A percentile compares a stretch with the other conserved stretches of the same genome.
Conservation (phyloP, 176 grass and related monocot species). For the Raddia distichophylla region DNA sequence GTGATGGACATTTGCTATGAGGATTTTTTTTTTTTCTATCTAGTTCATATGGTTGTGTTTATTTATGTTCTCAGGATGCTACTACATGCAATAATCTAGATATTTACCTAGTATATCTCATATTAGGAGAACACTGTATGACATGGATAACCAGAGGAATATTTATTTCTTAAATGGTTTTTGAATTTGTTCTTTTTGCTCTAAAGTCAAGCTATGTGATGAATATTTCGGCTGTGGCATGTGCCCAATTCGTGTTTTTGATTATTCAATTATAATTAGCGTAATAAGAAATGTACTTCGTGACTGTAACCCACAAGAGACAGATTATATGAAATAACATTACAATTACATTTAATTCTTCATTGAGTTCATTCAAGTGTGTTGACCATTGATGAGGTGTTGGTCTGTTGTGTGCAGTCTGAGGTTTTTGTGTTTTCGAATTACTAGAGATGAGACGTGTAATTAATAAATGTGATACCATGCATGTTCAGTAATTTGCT, state of each 20-base stretch:
- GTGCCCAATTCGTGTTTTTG: too few species aligned
- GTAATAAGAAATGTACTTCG: neutral
- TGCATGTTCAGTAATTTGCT: neutral
- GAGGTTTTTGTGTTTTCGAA: neutral
- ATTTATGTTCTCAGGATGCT: neutral
- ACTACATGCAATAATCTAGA: neutral
- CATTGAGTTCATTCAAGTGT: neutral
- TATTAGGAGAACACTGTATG: neutral
- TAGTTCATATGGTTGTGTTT: neutral
- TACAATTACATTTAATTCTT: neutral
- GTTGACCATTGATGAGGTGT: neutral
- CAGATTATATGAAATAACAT: neutral
- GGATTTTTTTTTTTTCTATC: neutral
- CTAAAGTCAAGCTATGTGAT: slow-evolving; percentile 9
- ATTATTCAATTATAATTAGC: neutral
- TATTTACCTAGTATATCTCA: neutral
- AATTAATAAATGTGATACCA: neutral
- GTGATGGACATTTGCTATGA: neutral
- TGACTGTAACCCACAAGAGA: neutral
- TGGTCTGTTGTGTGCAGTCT: neutral
- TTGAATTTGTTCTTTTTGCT: neutral
- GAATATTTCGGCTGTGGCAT: neutral
- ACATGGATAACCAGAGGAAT: neutral
- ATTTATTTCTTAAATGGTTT: neutral
- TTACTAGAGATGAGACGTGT: neutral